Base-by-base conservation (phyloP, 2,329 filamentous ascomycete genomes). In the Beauveria caledonica region DNA sequence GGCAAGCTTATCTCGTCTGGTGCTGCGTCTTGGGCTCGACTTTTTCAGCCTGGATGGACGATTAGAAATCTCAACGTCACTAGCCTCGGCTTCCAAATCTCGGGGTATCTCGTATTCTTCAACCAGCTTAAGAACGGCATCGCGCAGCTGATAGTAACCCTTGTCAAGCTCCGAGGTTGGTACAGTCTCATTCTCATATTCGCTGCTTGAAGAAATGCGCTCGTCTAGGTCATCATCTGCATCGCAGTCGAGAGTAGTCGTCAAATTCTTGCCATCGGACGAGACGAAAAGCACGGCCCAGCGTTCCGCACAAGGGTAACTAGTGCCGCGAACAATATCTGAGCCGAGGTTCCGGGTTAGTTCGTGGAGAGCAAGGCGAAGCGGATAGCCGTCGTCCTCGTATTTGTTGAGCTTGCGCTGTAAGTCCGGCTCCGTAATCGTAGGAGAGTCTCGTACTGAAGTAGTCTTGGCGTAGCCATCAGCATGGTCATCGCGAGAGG, bases 271-370 rank as follows among this genome's bases (percentile, higher is more conserved):
- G 36, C 90, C 89, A 70, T 92, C 86, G 1, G 84, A 75, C 0
- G 88, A 88, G 60, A 95, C 84, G 67, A 92, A 93, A 9, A 95
- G 76, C 7, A 94, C 86, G 5, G 88, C 83, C 91, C 91, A 96
- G 60, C 87, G 81, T 73, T 95, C 91, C 1, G 87, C 86, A 63
- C 89, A 93, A 9, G 90, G 90, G 67, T 94, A 89, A 59, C 86
- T 87, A 15, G 83, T 78, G 23, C 88, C 88, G 54, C 86, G 84
- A 19, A 86, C 78, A 13, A 78, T 81, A 15, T 91, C 86, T 7
- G 77, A 67, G 5, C 88, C 87, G 10, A 91, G 75, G 6, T 80
- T 79, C 51, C 88, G 83, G 7, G 77, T 80, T 85, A 92, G 86
- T 66, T 91, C 87, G 59, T 88, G 85, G 57, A 90, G 78, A 5